These are phyloP conservation scores for Suillus ampliporus DNA, from an alignment of 768 basidiomycete genomes.

Conservation along the genomic window DNA sequence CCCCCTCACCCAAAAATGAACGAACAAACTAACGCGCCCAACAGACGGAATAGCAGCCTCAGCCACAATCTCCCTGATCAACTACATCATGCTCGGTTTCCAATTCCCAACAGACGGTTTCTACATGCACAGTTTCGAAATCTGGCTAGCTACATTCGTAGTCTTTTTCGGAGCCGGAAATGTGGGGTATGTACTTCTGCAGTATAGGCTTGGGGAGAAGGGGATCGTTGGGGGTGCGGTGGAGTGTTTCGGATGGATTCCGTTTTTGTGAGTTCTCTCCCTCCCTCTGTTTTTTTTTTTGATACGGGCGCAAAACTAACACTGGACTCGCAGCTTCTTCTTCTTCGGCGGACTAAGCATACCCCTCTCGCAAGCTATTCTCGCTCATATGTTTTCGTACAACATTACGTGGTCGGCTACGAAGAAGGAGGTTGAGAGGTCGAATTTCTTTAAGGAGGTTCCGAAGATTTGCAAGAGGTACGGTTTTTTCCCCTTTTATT, in stretches of 20 bases:
- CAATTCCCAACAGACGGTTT: constrained; percentile 74
- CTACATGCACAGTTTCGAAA: constrained; percentile 82
- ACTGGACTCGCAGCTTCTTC: constrained; percentile 50
- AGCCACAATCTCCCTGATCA: constrained; percentile 69
- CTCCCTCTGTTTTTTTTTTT: no score
- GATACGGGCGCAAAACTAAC: no score
- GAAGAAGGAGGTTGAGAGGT: constrained; percentile 84
- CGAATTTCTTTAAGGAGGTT: constrained; percentile 91
- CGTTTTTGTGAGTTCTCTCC: constrained; percentile 42
- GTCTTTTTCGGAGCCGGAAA: constrained; percentile 81
- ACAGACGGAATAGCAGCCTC: constrained; percentile 65
- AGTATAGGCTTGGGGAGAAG: constrained; percentile 67
- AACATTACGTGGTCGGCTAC: constrained; percentile 65
- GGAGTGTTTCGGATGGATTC: constrained; percentile 35
- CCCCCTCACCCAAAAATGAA: neutral
- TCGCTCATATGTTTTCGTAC: constrained; percentile 62
- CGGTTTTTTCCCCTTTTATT: constrained; percentile 47
- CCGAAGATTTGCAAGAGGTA: constrained; percentile 72
- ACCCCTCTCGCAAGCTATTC: constrained; percentile 57
- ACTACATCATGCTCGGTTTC: constrained; percentile 78
- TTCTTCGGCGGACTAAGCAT: constrained; percentile 64
- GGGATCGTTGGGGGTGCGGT: constrained; percentile 27
- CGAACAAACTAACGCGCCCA: neutral
- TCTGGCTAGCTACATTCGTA: constrained; percentile 77
- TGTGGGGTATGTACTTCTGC: constrained; percentile 70